Evolutionary conservation across 139 green algal genomes (phyloP).

Genomic region (Pseudopediastrum boryanum): DNA sequence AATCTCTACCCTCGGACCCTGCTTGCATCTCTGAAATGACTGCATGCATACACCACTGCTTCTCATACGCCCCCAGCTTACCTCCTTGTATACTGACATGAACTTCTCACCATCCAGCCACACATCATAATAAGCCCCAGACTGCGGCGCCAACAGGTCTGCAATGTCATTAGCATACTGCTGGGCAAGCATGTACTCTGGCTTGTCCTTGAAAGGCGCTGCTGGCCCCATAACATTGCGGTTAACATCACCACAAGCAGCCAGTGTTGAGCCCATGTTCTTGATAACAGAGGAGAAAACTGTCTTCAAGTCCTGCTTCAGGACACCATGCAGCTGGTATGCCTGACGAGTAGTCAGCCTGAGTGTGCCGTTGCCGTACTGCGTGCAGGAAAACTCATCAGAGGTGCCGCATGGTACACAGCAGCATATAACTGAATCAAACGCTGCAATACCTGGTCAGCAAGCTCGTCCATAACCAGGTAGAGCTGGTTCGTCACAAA

Average conservation of each 20-base stretch:
- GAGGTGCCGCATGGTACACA: no score
- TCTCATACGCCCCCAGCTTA: no score
- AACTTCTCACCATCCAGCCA: slow-evolving; percentile 99
- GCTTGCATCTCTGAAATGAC: no score
- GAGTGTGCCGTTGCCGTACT: slow-evolving; percentile 98
- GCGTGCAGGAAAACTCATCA: slow-evolving; percentile 1
- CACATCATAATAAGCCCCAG: slow-evolving; percentile 98
- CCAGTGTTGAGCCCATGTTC: slow-evolving; percentile 98
- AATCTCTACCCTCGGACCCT: no score
- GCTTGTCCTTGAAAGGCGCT: slow-evolving; percentile 79
- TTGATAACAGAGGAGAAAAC: slow-evolving; percentile 98
- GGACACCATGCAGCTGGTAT: slow-evolving; percentile 97
- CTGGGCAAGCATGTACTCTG: slow-evolving; percentile 89
- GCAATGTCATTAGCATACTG: slow-evolving; percentile 75
- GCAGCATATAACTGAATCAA: neutral
- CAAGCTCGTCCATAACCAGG: slow-evolving; percentile 97
- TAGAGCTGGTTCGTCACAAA: slow-evolving; percentile 96
- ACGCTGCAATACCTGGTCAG: slow-evolving; percentile 79
- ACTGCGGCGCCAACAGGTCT: slow-evolving; percentile 86
- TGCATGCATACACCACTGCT: no score
- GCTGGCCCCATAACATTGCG: slow-evolving; percentile 91
- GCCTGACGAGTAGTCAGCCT: slow-evolving; percentile 98
- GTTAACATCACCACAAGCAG: slow-evolving; percentile 97
- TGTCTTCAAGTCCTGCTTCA: slow-evolving; percentile 98
- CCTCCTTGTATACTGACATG: slow-evolving; percentile 85